Percentiles rank a stretch among this genome's conserved stretches.
Conservation (phyloP, 2,329 filamentous ascomycete species). For the Diaporthe citri region DNA sequence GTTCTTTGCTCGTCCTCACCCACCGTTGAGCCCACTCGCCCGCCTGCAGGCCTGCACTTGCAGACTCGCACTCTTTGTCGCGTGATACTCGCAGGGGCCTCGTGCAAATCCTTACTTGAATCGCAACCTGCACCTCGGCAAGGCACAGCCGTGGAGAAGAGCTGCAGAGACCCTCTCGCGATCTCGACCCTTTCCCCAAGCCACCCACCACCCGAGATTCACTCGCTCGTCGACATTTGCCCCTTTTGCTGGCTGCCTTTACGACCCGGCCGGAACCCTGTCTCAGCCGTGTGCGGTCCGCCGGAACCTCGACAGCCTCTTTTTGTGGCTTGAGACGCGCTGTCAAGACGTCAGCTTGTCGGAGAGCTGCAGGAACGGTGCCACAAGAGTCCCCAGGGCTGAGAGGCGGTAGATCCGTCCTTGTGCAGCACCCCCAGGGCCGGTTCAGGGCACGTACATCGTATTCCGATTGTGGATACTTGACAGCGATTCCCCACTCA, state of each 20-base stretch:
- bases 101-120: slow-evolving; percentile 30
- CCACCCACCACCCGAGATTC: slow-evolving; percentile 27
- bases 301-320: neutral
- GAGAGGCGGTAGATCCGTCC: slow-evolving; percentile 14
- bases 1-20: slow-evolving; percentile 4
- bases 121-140: slow-evolving; percentile 35
- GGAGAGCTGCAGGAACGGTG: slow-evolving; percentile 27
- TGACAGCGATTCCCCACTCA: slow-evolving; percentile 32
- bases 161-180: slow-evolving; percentile 26
- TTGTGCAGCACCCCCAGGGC: slow-evolving; percentile 14
- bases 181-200: slow-evolving; percentile 25
- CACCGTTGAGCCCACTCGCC: neutral
- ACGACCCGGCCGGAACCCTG: neutral
- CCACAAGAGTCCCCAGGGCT: slow-evolving; percentile 23
- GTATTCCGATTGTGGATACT: slow-evolving; percentile 41
- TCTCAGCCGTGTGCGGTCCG: slow-evolving; percentile 4
- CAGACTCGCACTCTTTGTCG: slow-evolving; percentile 20
- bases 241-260: slow-evolving; percentile 9
- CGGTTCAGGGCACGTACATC: slow-evolving; percentile 31
- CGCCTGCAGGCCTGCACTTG: slow-evolving; percentile 2
- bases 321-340: slow-evolving; percentile 10
- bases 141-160: slow-evolving; percentile 26
- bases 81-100: slow-evolving; percentile 19
- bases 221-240: slow-evolving; percentile 26
- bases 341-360: slow-evolving; percentile 26